Conservation (phyloP, 805 yeast genomes). For the Komagataella populi region DNA sequence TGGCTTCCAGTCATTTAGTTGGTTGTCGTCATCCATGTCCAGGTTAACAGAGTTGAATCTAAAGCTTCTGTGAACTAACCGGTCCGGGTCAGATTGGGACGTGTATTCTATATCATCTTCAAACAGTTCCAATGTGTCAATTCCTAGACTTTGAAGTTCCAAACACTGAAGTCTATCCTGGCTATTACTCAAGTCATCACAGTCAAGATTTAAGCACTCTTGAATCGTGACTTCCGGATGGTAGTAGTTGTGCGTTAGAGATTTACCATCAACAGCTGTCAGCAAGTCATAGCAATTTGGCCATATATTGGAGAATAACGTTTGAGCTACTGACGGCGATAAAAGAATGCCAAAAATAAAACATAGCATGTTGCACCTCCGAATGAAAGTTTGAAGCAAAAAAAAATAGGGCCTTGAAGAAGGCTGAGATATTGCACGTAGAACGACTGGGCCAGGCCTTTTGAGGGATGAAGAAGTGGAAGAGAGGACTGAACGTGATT, state of each 20-base stretch:
- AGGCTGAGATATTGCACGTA: neutral
- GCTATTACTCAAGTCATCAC: neutral
- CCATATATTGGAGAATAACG: neutral
- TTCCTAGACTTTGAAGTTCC: neutral
- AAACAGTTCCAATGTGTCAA: neutral
- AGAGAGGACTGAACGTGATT: neutral
- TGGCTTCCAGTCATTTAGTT: constrained; percentile 10
- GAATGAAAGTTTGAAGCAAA: neutral
- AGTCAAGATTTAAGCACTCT: neutral
- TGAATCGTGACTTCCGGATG: neutral
- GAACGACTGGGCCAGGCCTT: neutral
- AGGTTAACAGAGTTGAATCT: neutral
- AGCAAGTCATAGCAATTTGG: neutral
- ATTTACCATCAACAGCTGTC: neutral
- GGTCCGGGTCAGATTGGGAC: neutral
- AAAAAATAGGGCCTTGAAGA: neutral
- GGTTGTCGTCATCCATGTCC: neutral
- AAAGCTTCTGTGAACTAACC: neutral
- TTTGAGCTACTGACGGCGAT: neutral
- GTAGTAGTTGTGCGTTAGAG: neutral
- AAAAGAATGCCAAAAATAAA: neutral
- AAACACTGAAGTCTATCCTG: neutral
- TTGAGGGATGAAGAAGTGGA: neutral
- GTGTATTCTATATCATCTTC: neutral
- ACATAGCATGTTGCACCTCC: neutral